phyloP scores from a whole-genome alignment of 257 asterid species.

The Jasminum sambac region DNA sequence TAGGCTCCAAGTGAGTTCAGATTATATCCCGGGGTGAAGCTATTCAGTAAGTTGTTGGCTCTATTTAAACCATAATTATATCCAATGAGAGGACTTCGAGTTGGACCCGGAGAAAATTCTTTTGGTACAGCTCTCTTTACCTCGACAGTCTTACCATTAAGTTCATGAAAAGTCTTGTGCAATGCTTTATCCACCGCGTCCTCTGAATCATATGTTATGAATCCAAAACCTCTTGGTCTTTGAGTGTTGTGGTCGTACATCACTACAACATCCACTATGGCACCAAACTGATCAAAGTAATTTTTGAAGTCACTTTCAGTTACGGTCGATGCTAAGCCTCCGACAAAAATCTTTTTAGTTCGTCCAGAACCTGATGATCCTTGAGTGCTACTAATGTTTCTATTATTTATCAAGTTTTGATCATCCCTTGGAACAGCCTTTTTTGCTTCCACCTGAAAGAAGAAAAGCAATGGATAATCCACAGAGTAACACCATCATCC shows the following conservation, averaged over 20 bases:
- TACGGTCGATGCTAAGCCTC: conserved; percentile 84
- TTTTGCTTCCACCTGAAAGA: conserved; percentile 79
- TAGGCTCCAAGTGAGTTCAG: conserved; percentile 56
- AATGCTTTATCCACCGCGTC: conserved; percentile 75
- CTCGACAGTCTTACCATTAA: conserved; percentile 79
- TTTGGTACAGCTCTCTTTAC: conserved; percentile 84
- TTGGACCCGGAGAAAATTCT: conserved; percentile 71
- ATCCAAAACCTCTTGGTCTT: conserved; percentile 83
- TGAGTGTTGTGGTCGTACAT: conserved; percentile 90
- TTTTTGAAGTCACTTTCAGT: conserved; percentile 70
- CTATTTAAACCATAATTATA: conserved; percentile 60
- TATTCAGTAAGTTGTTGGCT: conserved; percentile 53
- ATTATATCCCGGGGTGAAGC: conserved; percentile 60
- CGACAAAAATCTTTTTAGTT: conserved; percentile 85
- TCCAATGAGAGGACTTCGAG: conserved; percentile 60
- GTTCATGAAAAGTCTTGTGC: conserved; percentile 75
- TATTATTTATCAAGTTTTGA: conserved; percentile 49
- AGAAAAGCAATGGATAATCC: conserved; percentile 28
- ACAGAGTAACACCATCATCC: conserved; percentile 5
- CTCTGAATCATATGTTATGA: conserved; percentile 75
- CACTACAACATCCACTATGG: conserved; percentile 69
- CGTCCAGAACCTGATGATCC: conserved; percentile 81
- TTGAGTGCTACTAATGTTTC: conserved; percentile 62
- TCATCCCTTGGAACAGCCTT: conserved; percentile 88
- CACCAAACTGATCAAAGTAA: conserved; percentile 79